phyloP scores from a whole-genome alignment of 2,329 filamentous ascomycete genomes.

The Dactylellina haptotyla region DNA sequence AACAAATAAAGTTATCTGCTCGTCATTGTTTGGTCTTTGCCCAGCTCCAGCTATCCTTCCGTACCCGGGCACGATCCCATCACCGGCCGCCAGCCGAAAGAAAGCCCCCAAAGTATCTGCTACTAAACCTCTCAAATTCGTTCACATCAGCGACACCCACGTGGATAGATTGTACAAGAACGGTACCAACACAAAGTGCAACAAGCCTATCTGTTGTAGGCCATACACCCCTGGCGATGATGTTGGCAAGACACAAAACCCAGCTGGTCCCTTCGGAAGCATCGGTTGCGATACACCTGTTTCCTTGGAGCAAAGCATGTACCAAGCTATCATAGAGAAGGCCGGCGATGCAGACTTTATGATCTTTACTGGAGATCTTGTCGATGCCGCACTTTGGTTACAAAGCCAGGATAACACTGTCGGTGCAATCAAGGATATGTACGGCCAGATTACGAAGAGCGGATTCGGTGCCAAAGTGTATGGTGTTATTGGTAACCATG shows the following conservation, averaged over 20 bases:
- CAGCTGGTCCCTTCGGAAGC: conserved; percentile 68
- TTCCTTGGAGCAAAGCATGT: conserved; percentile 68
- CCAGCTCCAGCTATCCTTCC: conserved; percentile 25
- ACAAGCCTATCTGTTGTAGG: conserved; percentile 71
- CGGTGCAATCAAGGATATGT: conserved; percentile 63
- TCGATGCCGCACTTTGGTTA: conserved; percentile 67
- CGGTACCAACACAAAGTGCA: conserved; percentile 68
- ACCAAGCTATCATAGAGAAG: conserved; percentile 59
- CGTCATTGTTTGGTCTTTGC: conserved; percentile 41
- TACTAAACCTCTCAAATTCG: conserved; percentile 62
- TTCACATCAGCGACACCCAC: conserved; percentile 72
- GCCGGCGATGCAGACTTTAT: conserved; percentile 64
- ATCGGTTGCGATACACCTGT: conserved; percentile 67
- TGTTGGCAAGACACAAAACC: conserved; percentile 65
- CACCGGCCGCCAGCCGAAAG: conserved; percentile 26
- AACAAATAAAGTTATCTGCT: conserved; percentile 48
- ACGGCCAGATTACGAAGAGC: conserved; percentile 63
- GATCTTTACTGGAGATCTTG: conserved; percentile 71
- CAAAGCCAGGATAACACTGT: conserved; percentile 60
- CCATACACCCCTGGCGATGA: conserved; percentile 65
- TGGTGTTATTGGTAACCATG: conserved; percentile 69
- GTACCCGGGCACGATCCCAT: conserved; percentile 39
- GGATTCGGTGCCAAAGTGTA: conserved; percentile 64
- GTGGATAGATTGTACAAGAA: conserved; percentile 68
- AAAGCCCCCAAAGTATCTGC: conserved; percentile 1